Evolutionary conservation across 225 moss, liverwort and hornwort genomes (phyloP).

Genomic region (Physcomitrium patens): DNA sequence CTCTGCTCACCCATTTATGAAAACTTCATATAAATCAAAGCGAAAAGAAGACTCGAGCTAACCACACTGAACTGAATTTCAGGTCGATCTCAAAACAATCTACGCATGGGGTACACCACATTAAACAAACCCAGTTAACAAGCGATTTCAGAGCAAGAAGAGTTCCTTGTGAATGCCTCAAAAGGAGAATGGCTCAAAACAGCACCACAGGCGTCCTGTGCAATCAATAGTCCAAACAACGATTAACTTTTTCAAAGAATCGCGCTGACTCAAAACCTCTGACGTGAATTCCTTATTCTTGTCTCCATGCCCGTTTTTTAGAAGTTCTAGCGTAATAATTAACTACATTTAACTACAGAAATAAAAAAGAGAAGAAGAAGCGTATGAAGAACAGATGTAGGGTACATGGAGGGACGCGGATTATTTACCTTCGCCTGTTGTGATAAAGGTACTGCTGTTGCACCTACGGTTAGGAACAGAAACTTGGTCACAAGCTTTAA

Average conservation of each 20-base stretch:
- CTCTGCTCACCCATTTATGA: constrained; percentile 17
- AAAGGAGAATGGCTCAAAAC: background rate
- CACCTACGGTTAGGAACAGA: constrained; percentile 28
- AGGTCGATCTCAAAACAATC: no score
- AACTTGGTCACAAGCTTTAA: constrained; percentile 18
- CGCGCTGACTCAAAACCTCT: background rate
- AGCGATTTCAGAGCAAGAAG: no score
- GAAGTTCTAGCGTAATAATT: no score
- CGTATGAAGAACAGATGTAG: background rate
- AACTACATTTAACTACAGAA: no score
- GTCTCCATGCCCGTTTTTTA: no score
- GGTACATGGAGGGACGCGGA: background rate
- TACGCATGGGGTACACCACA: no score
- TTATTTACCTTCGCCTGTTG: constrained; percentile 30
- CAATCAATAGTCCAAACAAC: background rate
- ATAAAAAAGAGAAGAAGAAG: no score
- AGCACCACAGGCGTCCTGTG: background rate
- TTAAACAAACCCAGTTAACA: no score
- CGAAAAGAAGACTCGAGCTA: no score
- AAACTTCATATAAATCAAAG: background rate
- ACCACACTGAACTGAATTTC: no score
- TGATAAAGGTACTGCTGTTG: constrained; percentile 20
- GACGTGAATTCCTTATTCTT: background rate
- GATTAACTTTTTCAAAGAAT: no score
- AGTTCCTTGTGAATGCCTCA: no score